phyloP scores from a whole-genome alignment of 208 protist genomes.

The Trypanosoma cruzi region DNA sequence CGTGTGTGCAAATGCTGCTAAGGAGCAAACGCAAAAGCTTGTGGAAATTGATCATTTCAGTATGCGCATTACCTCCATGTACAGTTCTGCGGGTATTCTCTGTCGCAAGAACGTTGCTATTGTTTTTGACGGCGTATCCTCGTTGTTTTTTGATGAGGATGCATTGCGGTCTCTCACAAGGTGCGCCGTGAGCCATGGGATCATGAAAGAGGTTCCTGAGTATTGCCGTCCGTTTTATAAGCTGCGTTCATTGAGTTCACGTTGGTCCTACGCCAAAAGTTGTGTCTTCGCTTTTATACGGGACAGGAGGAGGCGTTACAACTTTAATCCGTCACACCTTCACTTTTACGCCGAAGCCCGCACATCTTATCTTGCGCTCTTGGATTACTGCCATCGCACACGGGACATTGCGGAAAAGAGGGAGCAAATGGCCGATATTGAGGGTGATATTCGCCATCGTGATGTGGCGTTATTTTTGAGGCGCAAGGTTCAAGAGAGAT shows the following conservation, averaged over 20 bases:
- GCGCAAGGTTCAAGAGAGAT: conserved; percentile 44
- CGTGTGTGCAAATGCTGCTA: conserved; percentile 27
- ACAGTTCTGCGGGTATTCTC: conserved; percentile 35
- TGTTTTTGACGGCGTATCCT: conserved; percentile 35
- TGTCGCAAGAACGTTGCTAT: conserved; percentile 59
- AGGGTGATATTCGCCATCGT: conserved; percentile 69
- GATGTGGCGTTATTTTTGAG: conserved; percentile 78
- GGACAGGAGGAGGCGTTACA: conserved; percentile 65
- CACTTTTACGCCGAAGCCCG: conserved; percentile 67
- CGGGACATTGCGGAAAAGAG: conserved; percentile 41
- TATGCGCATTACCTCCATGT: conserved; percentile 56
- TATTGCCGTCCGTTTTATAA: conserved; percentile 65
- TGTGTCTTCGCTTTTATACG: conserved; percentile 57
- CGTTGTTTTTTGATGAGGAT: conserved; percentile 42
- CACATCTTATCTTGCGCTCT: conserved; percentile 61
- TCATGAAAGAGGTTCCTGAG: conserved; percentile 42
- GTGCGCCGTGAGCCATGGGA: conserved; percentile 54
- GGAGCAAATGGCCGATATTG: conserved; percentile 58
- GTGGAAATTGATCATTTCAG: conserved; percentile 33
- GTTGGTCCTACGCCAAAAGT: conserved; percentile 59
- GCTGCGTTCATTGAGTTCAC: conserved; percentile 27
- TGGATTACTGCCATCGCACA: conserved; percentile 65
- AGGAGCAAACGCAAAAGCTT: conserved; percentile 16
- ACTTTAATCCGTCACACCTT: conserved; percentile 76
- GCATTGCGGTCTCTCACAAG: conserved; percentile 46